These are phyloP conservation scores for Camellia lanceoleosa DNA, from an alignment of 148 eudicot genomes.

Conservation along the genomic window DNA sequence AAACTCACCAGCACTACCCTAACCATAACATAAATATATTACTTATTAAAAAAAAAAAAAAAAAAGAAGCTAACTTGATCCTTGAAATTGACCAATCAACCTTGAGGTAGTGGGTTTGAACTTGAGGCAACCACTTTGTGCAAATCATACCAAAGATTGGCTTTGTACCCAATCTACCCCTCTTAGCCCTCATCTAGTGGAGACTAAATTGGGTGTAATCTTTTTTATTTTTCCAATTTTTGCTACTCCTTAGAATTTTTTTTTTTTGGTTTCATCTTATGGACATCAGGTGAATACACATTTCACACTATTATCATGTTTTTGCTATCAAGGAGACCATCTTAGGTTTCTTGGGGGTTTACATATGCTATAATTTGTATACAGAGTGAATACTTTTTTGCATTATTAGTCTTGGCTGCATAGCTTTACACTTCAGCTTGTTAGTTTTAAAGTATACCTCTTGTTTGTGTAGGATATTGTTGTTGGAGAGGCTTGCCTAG, in stretches of 20 bases:
- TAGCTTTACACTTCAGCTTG: conserved; percentile 7
- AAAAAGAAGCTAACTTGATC: background rate
- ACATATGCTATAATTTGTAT: background rate
- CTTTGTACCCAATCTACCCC: too few species aligned
- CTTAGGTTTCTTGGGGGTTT: background rate
- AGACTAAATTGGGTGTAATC: too few species aligned
- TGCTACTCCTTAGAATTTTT: background rate
- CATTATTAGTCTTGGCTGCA: background rate
- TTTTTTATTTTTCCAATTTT: background rate
- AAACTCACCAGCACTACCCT: background rate
- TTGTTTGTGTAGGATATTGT: conserved; percentile 62
- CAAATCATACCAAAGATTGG: too few species aligned
- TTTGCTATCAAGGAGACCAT: background rate
- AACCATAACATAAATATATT: background rate
- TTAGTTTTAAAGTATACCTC: background rate
- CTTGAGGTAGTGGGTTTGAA: too few species aligned
- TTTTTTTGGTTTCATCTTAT: background rate
- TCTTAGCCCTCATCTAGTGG: too few species aligned
- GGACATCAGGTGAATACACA: background rate
- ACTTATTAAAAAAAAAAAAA: background rate
- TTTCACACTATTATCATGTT: background rate
- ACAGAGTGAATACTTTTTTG: background rate
- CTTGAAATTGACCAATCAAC: background rate
- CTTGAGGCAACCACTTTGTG: too few species aligned
- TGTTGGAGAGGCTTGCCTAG: conserved; percentile 84